A percentile compares a stretch with the other conserved stretches of the same genome.
These are phyloP conservation scores for Naganishia antarctica DNA, from an alignment of 768 basidiomycete genomes.

Conservation along the genomic window DNA sequence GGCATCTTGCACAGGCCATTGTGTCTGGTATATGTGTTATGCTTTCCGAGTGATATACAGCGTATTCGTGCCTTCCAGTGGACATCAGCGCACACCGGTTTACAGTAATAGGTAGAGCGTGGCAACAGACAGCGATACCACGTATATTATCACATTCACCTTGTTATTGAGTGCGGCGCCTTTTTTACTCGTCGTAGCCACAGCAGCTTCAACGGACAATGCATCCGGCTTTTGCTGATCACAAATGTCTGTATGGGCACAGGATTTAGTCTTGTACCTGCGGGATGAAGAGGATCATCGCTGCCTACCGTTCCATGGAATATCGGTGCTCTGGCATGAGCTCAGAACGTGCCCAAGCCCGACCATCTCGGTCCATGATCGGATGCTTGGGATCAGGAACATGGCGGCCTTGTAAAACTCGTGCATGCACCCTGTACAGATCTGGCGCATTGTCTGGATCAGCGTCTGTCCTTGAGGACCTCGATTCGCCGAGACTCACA, in stretches of 20 bases:
- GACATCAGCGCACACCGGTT: too few relatives aligned
- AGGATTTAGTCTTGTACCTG: neutral
- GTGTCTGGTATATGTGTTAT: slow-evolving; percentile 14
- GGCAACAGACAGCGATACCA: neutral
- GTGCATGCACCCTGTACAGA: slow-evolving; percentile 46
- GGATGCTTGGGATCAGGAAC: slow-evolving; percentile 25
- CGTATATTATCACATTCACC: neutral
- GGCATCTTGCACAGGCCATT: neutral
- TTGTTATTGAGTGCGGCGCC: neutral
- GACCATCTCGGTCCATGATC: neutral
- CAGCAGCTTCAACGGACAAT: slow-evolving; percentile 15
- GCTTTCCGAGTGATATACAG: neutral
- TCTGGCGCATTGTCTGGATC: slow-evolving; percentile 7
- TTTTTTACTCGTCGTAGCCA: neutral
- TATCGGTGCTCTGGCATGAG: neutral
- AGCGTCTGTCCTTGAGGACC: neutral
- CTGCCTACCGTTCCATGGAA: slow-evolving; percentile 4
- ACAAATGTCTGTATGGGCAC: neutral
- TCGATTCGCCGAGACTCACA: neutral
- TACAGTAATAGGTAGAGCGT: neutral
- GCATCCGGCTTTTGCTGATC: slow-evolving; percentile 11
- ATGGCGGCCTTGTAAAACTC: slow-evolving; percentile 45
- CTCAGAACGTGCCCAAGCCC: slow-evolving; percentile 4
- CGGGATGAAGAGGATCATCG: too few relatives aligned
- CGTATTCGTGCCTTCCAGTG: neutral